Evolutionary conservation across 2,329 filamentous ascomycete genomes (phyloP), one percentile per base, ranked within the genome.

Genomic region (Lojkania enalia): DNA sequence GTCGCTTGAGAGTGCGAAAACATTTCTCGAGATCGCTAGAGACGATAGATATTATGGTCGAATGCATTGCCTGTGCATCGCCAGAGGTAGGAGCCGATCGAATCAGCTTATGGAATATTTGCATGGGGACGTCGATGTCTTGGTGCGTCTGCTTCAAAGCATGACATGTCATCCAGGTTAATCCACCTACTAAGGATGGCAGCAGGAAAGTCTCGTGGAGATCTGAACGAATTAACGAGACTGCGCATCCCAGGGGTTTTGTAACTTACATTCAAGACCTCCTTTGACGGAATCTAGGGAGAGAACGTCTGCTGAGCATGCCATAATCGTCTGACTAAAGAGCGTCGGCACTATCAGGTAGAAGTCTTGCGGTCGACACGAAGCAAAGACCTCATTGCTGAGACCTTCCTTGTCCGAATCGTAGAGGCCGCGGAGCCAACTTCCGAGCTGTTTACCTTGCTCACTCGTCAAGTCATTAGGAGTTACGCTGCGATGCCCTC

Each of bases 361-460:
- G 63, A 94, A 94, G 29, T 90, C 84, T 60, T 91, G 88, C 1
- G 89, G 89, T 1, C 85, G 84, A 57, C 88, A 94, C 1, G 86
- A 87, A 6, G 87, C 85, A 81, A 92, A 88, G 5, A 92, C 74
- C 46, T 92, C 88, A 58, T 94, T 88, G 5, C 84, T 84, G 2
- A 94, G 80, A 0, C 86, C 87, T 55, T 91, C 87, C 5, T 80
- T 83, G 6, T 64, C 64, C 12, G 61, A 54, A 51, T 88, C 84
- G 56, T 90, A 92, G 2, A 95, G 78, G 0, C 87, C 87, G 20
- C 83, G 82, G 16, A 92, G 83, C 88, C 89, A 95, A 20, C 83
- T 84, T 33, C 79, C 78, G 0, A 94, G 72, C 54, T 89, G 84
- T 3, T 73, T 79, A 31, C 79, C 78, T 55, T 83, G 79, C 58